Evolutionary conservation across 306 rosid genomes (phyloP).

Genomic region (Elaeagnus macrophylla): DNA sequence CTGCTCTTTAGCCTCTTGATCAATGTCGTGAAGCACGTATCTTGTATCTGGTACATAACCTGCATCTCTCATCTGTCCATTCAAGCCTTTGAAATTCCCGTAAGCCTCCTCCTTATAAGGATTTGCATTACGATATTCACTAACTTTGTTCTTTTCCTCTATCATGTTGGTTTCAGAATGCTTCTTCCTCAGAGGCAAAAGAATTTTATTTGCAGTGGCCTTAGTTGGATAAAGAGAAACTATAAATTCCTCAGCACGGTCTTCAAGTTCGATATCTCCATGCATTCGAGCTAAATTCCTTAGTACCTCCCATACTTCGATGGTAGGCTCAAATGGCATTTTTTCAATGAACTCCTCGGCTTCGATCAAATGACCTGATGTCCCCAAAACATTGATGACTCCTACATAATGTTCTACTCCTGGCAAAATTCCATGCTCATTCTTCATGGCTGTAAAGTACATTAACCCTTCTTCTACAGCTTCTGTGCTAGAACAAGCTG

Average conservation of each 20-base stretch:
- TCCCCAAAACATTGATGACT: conserved; percentile 50
- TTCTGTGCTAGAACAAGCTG: conserved; percentile 52
- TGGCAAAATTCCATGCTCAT: conserved; percentile 42
- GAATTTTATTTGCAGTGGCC: conserved; percentile 25
- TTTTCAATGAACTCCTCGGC: conserved; percentile 58
- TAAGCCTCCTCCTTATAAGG: too few species aligned
- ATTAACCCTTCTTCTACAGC: conserved; percentile 55
- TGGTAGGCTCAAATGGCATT: conserved; percentile 40
- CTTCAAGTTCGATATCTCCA: conserved; percentile 79
- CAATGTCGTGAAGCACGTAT: conserved; percentile 85
- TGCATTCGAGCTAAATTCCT: conserved; percentile 41
- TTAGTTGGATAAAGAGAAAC: conserved; percentile 38
- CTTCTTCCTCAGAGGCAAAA: conserved; percentile 43
- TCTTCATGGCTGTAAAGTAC: conserved; percentile 44
- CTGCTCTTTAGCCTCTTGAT: conserved; percentile 81
- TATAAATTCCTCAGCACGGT: conserved; percentile 44
- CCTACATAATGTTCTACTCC: conserved; percentile 46
- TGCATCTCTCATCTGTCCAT: conserved; percentile 79
- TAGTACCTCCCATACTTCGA: conserved; percentile 50
- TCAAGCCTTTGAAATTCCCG: conserved; percentile 34
- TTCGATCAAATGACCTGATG: conserved; percentile 64
- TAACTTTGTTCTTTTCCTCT: conserved; percentile 58
- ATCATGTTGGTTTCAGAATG: conserved; percentile 62
- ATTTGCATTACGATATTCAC: conserved; percentile 17
- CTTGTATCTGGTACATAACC: conserved; percentile 95